Evolutionary conservation across 2,329 filamentous ascomycete species (phyloP), one percentile per base, ranked within the genome.

Genomic region (Alternaria sp.): DNA sequence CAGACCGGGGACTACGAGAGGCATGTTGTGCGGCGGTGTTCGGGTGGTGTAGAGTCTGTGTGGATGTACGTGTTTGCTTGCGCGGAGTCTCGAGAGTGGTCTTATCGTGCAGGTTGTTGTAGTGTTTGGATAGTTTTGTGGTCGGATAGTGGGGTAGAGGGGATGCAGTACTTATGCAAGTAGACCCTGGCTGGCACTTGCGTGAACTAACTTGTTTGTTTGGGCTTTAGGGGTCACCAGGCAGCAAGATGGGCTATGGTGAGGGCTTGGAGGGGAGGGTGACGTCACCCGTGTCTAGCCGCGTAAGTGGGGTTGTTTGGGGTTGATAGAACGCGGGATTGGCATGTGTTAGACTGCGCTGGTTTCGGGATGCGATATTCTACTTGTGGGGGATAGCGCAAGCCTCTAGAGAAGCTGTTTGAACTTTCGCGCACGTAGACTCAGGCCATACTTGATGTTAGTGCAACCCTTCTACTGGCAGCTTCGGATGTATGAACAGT

Each of bases 1-100:
- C 43, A 84, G 68, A 57, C 82, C 83, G 46, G 84, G 83, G 13
- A 85, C 80, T 63, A 85, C 83, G 75, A 85, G 83, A 78, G 83
- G 83, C 84, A 85, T 85, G 21, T 71, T 79, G 43, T 11, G 36
- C 46, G 49, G 63, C 17, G 49, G 28, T 59, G 12, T 23, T 40
- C 28, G 10, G 10, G 7, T 57, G 21, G 25, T 51, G 10, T 44
- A 40, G 15, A 25, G 28, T 56, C 9, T 17, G n/a, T 62, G 54
- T 59, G 28, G 45, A 44, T 46, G 21, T 25, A 45, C 5, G 25
- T 25, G 44, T 50, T 40, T 52, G 49, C 13, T n/a, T n/a, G 49
- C 19, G 28, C 19, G 28, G 28, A 40, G 13, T 23, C 5, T 40
- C 5, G 30, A 25, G 21, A 52, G 30, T 0, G 1, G 49, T 52